A percentile compares a stretch with the other conserved stretches of the same genome.
phyloP scores from a whole-genome alignment of 768 basidiomycete genomes.

The Mycena metata region DNA sequence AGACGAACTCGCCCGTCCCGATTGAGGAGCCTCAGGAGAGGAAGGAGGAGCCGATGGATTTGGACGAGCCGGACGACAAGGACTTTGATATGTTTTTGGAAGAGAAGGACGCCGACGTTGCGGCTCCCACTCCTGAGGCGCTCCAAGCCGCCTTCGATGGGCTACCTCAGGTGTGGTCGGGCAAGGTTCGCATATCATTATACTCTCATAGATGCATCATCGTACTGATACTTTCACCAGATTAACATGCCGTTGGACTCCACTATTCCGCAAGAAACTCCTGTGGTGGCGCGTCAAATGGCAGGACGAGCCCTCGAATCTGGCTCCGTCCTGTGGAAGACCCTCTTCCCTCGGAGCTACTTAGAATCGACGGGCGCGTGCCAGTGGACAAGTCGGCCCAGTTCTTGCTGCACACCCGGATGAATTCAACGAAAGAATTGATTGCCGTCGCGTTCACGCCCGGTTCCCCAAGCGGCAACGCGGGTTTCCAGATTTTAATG shows the following conservation, averaged over 20 bases:
- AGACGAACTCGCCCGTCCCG: constrained; percentile 43
- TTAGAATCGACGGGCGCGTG: constrained; percentile 89
- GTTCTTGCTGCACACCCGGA: constrained; percentile 82
- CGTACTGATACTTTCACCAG: constrained; percentile 51
- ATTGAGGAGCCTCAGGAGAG: constrained; percentile 49
- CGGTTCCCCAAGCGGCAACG: constrained; percentile 54
- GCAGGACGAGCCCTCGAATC: constrained; percentile 75
- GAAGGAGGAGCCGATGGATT: constrained; percentile 60
- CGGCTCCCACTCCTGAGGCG: constrained; percentile 51
- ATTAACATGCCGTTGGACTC: constrained; percentile 87
- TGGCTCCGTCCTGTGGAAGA: constrained; percentile 78
- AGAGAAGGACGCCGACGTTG: constrained; percentile 67
- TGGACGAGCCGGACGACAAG: constrained; percentile 74
- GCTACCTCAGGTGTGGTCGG: constrained; percentile 77
- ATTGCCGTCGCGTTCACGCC: constrained; percentile 83
- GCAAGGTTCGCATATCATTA: constrained; percentile 66
- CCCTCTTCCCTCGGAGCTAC: constrained; percentile 78
- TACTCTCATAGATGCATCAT: background rate
- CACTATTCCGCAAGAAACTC: constrained; percentile 73
- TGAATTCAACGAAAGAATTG: constrained; percentile 84
- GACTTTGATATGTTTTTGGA: constrained; percentile 91
- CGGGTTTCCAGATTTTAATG: constrained; percentile 71
- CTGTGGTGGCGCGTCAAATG: constrained; percentile 81
- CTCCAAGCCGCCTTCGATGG: constrained; percentile 67
- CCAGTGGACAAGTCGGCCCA: constrained; percentile 80